Percentiles rank a stretch among this genome's conserved stretches.
Conservation (phyloP, 257 asterid species). For the Solanum paucissectum region DNA sequence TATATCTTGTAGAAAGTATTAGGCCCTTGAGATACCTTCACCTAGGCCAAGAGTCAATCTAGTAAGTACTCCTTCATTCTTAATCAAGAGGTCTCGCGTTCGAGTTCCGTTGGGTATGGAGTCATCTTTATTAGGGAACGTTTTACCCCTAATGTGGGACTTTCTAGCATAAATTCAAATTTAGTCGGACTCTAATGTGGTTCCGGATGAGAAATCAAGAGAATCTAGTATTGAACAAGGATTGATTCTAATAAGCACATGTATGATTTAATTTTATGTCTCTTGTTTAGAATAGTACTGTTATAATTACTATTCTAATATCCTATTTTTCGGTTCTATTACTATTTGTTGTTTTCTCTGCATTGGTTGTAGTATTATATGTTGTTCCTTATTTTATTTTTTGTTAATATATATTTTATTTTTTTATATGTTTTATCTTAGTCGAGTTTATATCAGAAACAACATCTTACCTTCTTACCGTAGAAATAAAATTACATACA, state of each 20-base stretch:
- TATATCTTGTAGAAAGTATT: background rate
- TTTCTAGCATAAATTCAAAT: fast-evolving
- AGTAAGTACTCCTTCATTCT: background rate
- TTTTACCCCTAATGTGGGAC: fast-evolving
- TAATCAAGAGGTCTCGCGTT: fast-evolving
- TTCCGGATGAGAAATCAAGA: too few species aligned
- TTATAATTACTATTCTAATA: background rate
- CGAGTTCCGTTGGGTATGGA: fast-evolving
- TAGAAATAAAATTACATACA: too few species aligned
- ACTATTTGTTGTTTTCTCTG: too few species aligned
- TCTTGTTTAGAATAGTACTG: background rate
- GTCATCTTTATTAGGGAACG: fast-evolving
- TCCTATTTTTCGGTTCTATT: too few species aligned
- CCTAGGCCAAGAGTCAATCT: background rate
- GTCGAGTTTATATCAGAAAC: too few species aligned
- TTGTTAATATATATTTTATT: fast-evolving
- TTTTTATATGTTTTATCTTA: too few species aligned
- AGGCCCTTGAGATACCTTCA: background rate
- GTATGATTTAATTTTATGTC: background rate
- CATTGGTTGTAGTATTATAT: too few species aligned
- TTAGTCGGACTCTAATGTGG: background rate
- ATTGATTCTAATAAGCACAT: background rate
- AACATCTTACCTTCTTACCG: too few species aligned
- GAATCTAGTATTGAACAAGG: background rate
- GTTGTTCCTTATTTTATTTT: too few species aligned